Evolutionary conservation across 73 alveolate species (phyloP), one percentile per base, ranked within the genome.

Genomic region (Tetrahymena thermophila): DNA sequence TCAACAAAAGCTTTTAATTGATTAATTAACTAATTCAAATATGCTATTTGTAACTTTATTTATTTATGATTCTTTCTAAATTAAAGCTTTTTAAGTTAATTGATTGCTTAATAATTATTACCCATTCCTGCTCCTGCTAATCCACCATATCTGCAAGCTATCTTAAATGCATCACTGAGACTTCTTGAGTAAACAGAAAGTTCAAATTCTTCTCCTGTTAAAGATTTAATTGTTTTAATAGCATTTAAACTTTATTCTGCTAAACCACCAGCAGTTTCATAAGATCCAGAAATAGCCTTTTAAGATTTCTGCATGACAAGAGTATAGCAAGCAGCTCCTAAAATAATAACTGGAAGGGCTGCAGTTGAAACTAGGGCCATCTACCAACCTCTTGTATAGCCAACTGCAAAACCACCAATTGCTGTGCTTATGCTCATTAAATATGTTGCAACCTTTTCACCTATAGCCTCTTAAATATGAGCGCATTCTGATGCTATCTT

Each of bases 241-340:
- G 98, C 99, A 94, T 96, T 94, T 50, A 98, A 94, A 19, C 98
- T 98, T 96, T 98, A 96, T 93, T 98, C 99, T 25, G 99, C 99
- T 34, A 84, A 93, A 58, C 94, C 98, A 95, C 57, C 98, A 95
- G 96, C 99, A 35, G 96, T 95, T 35, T 94, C 97, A 95, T 96
- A 97, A 8, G 98, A 97, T 16, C 85, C 96, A 96, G 95, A 94
- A 13, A 94, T 94, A 55, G 94, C 85, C 42, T 57, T 34, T 35
- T 89, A 95, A 13, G 98, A 97, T 35, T 56, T 55, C 28, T 94
- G 89, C 94, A 96, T 93, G 95, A 94, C 96, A 38, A 84, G 43
- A 34, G 97, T 94, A 56, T 94, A 40, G 57, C 97, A 55, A 8
- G 85, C 85, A 21, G 96, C 94, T 10, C 96, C 89, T 31, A 94